Evolutionary conservation across 768 basidiomycete species (phyloP).

Genomic region (Ephemerocybe angulata): DNA sequence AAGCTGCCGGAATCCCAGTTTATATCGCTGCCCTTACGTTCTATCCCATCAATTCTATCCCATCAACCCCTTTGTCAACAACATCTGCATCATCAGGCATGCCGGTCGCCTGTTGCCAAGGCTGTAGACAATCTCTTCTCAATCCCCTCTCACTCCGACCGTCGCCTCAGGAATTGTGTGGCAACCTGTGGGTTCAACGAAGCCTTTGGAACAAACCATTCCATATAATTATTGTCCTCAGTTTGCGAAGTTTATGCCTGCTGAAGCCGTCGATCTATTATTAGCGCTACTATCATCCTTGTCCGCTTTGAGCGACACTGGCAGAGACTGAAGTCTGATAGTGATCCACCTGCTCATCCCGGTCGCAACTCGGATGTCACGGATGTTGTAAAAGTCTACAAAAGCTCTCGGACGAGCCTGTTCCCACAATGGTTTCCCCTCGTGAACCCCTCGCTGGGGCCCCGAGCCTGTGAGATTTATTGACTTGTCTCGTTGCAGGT

Average conservation of each 20-base stretch:
- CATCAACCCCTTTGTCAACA: neutral
- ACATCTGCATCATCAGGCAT: conserved; percentile 1
- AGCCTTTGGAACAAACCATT: neutral
- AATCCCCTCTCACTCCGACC: neutral
- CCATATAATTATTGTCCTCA: too few relatives aligned
- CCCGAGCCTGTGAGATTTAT: too few relatives aligned
- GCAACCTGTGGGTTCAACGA: neutral
- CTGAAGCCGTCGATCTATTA: too few relatives aligned
- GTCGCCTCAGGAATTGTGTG: neutral
- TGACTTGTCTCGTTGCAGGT: too few relatives aligned
- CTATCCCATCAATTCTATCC: neutral
- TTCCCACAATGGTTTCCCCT: too few relatives aligned
- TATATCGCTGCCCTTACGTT: neutral
- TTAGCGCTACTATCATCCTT: too few relatives aligned
- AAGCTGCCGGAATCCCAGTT: neutral
- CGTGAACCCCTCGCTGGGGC: too few relatives aligned
- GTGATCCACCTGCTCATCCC: neutral
- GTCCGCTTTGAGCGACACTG: too few relatives aligned
- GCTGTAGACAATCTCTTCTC: neutral
- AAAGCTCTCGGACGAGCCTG: too few relatives aligned
- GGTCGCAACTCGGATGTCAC: neutral
- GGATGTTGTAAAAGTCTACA: neutral
- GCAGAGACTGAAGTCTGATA: too few relatives aligned
- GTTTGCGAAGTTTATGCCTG: too few relatives aligned
- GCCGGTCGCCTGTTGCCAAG: neutral